Evolutionary conservation across 352 stramenopile species (phyloP).

Genomic region (Phytophthora foliorum): DNA sequence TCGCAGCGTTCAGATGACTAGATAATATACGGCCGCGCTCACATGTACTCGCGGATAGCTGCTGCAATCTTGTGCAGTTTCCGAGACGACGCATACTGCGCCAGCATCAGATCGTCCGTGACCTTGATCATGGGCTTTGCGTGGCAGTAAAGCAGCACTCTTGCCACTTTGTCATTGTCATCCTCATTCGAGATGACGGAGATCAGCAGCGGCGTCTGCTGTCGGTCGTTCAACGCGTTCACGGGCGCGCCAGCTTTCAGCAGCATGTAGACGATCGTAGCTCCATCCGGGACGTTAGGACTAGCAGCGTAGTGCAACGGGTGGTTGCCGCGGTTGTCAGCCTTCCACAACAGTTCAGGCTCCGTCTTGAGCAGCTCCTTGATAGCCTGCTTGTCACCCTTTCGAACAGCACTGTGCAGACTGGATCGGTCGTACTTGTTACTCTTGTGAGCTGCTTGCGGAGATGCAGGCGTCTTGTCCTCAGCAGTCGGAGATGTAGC

Average conservation of each 20-base stretch:
- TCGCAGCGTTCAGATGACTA: conserved; percentile 7
- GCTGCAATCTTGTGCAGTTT: conserved; percentile 56
- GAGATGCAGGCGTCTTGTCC: not conserved
- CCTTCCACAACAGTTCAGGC: conserved; percentile 45
- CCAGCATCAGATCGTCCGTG: conserved; percentile 54
- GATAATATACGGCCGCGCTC: not conserved
- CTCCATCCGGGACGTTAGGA: conserved; percentile 38
- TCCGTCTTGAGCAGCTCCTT: conserved; percentile 41
- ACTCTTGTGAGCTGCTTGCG: conserved; percentile 2
- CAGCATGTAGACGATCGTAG: conserved; percentile 55
- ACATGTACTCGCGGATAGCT: conserved; percentile 66
- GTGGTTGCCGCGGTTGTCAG: conserved; percentile 65
- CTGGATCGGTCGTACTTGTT: conserved; percentile 58
- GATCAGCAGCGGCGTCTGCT: conserved; percentile 64
- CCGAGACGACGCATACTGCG: conserved; percentile 52
- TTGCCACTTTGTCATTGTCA: conserved; percentile 57
- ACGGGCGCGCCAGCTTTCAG: conserved; percentile 58
- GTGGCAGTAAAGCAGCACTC: conserved; percentile 62
- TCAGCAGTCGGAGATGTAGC: not conserved
- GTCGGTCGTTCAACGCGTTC: conserved; percentile 61
- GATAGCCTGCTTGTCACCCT: conserved; percentile 54
- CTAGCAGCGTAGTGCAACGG: conserved; percentile 71
- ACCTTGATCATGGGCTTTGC: conserved; percentile 59
- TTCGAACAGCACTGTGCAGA: conserved; percentile 64
- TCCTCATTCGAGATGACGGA: conserved; percentile 63